Percentiles rank a stretch among this genome's conserved stretches.
phyloP scores from a whole-genome alignment of 164 flowering plant species.

The Echeveria elegans region DNA sequence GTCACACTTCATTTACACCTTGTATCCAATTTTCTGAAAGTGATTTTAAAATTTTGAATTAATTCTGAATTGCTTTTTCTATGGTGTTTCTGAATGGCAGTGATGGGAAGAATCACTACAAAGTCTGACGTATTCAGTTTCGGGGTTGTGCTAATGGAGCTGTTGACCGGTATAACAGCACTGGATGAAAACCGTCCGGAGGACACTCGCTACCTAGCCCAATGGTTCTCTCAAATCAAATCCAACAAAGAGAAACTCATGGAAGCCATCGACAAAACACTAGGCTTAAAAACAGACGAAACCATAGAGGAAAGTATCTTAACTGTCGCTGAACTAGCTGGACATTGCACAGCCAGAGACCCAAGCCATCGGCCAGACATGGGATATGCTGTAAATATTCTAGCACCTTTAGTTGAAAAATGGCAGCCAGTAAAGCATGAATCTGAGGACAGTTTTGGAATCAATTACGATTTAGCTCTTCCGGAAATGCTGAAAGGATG shows the following conservation, averaged over 20 bases:
- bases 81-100: slow-evolving; percentile 68
- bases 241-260: slow-evolving; percentile 40
- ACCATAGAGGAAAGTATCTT: slow-evolving; percentile 44
- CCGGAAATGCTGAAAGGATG: not conserved
- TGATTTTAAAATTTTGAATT: no score
- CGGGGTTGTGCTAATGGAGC: slow-evolving; percentile 83
- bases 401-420: not conserved
- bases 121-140: slow-evolving; percentile 74
- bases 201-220: slow-evolving; percentile 57
- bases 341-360: no score
- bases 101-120: slow-evolving; percentile 70
- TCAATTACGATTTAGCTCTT: not conserved
- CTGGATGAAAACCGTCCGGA: slow-evolving; percentile 66
- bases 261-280: slow-evolving; percentile 54
- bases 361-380: not conserved
- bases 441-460: not conserved
- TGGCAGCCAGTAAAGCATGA: not conserved
- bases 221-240: slow-evolving; percentile 67
- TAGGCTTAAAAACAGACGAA: slow-evolving; percentile 35
- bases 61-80: slow-evolving; percentile 39
- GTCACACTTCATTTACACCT: not conserved
- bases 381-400: not conserved
- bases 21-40: not conserved
- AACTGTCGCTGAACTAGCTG: no score
- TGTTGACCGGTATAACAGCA: slow-evolving; percentile 61